Evolutionary conservation across 768 basidiomycete genomes (phyloP).

Genomic region (Termitomyces sp.): DNA sequence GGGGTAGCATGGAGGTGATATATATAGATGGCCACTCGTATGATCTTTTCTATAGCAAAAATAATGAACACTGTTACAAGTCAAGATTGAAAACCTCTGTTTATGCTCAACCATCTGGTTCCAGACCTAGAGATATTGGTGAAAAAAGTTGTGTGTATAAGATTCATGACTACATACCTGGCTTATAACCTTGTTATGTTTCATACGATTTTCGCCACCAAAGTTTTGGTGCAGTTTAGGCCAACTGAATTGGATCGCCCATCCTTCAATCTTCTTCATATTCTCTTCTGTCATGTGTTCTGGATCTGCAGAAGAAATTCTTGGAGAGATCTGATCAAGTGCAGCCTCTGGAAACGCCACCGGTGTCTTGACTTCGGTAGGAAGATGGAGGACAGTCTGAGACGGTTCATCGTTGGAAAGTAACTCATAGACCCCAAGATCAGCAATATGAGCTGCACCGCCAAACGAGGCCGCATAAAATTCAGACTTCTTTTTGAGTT

Average conservation of each 20-base stretch:
- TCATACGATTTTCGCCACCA: accelerated
- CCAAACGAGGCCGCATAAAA: neutral
- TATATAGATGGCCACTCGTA: neutral
- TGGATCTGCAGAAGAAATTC: no score
- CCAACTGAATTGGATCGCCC: neutral
- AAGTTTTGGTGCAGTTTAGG: neutral
- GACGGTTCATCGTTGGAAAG: neutral
- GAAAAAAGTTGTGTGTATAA: neutral
- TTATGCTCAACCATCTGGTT: neutral
- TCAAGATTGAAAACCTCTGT: neutral
- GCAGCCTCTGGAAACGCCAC: neutral
- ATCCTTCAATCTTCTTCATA: neutral
- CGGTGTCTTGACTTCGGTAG: no score
- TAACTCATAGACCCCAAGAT: neutral
- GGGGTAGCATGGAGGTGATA: neutral
- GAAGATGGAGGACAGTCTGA: no score
- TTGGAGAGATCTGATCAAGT: neutral
- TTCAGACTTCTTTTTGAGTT: neutral
- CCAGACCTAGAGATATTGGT: neutral
- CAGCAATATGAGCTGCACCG: neutral
- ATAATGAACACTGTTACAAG: neutral
- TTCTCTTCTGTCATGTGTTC: neutral
- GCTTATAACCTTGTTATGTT: neutral
- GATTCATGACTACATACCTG: no score
- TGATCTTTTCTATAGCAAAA: neutral